phyloP scores from a whole-genome alignment of 305 asterid species.

The Stenogyne calaminthoides region DNA sequence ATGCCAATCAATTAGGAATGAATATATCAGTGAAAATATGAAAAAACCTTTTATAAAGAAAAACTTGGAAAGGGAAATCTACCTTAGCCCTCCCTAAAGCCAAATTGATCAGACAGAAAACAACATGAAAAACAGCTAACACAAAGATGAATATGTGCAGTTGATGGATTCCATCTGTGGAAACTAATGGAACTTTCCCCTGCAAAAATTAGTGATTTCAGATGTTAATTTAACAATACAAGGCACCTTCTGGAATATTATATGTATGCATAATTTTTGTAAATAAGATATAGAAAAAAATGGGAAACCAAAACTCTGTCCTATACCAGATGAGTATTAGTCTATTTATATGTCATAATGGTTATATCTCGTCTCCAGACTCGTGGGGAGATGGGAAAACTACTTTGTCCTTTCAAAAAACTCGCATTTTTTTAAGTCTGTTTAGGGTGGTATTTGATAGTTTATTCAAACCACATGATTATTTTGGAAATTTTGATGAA shows the following conservation, averaged over 20 bases:
- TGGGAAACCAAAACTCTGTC: not conserved
- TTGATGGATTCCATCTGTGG: slow-evolving; percentile 58
- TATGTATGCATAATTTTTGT: not conserved
- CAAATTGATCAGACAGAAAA: slow-evolving; percentile 46
- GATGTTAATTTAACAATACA: not conserved
- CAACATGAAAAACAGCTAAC: slow-evolving; percentile 55
- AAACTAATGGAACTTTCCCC: slow-evolving; percentile 58
- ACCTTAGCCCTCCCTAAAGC: slow-evolving; percentile 61
- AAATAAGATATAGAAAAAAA: not conserved
- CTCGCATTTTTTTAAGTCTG: no score
- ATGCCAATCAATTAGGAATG: not conserved
- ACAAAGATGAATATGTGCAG: slow-evolving; percentile 67
- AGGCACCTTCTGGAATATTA: not conserved
- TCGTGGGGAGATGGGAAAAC: not conserved
- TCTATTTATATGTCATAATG: no score
- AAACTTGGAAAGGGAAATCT: not conserved
- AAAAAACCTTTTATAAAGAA: not conserved
- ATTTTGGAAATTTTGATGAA: not conserved
- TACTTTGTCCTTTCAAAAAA: not conserved
- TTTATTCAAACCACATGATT: not conserved
- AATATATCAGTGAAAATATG: not conserved
- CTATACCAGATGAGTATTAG: no score
- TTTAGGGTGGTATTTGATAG: not conserved
- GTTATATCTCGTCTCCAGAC: no score
- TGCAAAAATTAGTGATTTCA: slow-evolving; percentile 26